Evolutionary conservation across 148 eudicot species (phyloP), one percentile per base, ranked within the genome.

Genomic region (Rhododendron griersonianum): DNA sequence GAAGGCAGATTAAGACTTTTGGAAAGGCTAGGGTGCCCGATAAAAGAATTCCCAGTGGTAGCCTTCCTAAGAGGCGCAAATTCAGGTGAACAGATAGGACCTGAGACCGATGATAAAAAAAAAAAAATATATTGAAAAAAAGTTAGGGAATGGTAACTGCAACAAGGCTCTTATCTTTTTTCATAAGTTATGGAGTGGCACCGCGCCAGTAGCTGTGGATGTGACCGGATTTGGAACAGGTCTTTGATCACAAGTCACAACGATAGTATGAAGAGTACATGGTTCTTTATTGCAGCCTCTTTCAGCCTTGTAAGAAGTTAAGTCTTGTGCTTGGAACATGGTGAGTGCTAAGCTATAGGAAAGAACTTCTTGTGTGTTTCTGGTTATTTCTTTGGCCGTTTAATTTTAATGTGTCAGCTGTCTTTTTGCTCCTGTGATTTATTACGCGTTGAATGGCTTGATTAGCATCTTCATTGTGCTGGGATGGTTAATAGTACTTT

Each of bases 21-120:
- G 50, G 50, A 7, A 47, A 47, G 50, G 50, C 50, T 8, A 47
- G 50, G 50, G 50, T 90, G 1, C 90, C 92, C 19, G 91, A 92
- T 59, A 91, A 93, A 41, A 83, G 92, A 80, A n/a, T 10, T 21
- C 79, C 86, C 53, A 80, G 87, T 33, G 69, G 93, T 39, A 84
- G 80, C 81, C 84, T 87, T 30, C 84, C 90, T 5, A 94, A 94
- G 92, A 90, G 93, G 28, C 84, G 93, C 35, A 93, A 92, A 90
- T 83, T 85, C 73, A 88, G 94, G 90, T 94, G 84, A 80, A 79
- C 82, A 78, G 28, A 19, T 47, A 14, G 11, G 37, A 77, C 55
- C 23, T 3, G 69, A 4, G 35, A 25, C 44, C 1, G 19, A 55
- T 55, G 55, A 41, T 5, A 5, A 5, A 55, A 3, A 3, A 55